Percentiles rank a stretch among this genome's conserved stretches.
phyloP scores from a whole-genome alignment of 1,284 basidiomycete genomes.

The Clitocybe nebularis region DNA sequence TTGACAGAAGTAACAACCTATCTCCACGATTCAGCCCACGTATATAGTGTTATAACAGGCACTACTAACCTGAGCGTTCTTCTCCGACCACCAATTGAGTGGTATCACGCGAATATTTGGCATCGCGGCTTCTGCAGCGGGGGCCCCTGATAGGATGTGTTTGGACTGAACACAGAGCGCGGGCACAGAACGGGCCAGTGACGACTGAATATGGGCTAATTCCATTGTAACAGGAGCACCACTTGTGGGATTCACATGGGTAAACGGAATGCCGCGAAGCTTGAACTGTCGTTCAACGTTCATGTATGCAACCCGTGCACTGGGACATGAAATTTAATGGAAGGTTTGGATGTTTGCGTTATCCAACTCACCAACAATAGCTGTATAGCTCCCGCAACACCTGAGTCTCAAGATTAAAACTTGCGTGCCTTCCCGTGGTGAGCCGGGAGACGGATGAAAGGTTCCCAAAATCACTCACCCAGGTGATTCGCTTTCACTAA shows the following conservation, averaged over 20 bases:
- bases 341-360: slow-evolving; percentile 1
- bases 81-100: slow-evolving; percentile 86
- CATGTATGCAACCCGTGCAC: slow-evolving; percentile 86
- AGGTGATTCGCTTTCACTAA: slow-evolving; percentile 11
- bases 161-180: slow-evolving; percentile 78
- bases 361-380: slow-evolving; percentile 65
- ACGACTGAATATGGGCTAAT: slow-evolving; percentile 57
- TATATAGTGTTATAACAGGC: no score
- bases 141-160: slow-evolving; percentile 76
- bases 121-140: slow-evolving; percentile 86
- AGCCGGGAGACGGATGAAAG: slow-evolving; percentile 4
- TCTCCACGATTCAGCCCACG: slow-evolving; percentile 6
- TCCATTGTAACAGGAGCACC: slow-evolving; percentile 39
- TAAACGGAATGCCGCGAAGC: slow-evolving; percentile 73
- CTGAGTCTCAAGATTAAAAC: slow-evolving; percentile 67
- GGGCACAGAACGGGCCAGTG: slow-evolving; percentile 71
- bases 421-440: slow-evolving; percentile 19
- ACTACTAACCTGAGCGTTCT: slow-evolving; percentile 56
- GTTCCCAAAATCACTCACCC: slow-evolving; percentile 18
- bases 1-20: slow-evolving; percentile 83
- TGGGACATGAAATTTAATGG: slow-evolving; percentile 24
- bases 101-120: slow-evolving; percentile 87
- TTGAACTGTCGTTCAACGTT: slow-evolving; percentile 89
- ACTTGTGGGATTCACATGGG: slow-evolving; percentile 62
- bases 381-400: slow-evolving; percentile 71